Base-by-base conservation (phyloP, 805 yeast species). In the Pichia paraexigua region DNA sequence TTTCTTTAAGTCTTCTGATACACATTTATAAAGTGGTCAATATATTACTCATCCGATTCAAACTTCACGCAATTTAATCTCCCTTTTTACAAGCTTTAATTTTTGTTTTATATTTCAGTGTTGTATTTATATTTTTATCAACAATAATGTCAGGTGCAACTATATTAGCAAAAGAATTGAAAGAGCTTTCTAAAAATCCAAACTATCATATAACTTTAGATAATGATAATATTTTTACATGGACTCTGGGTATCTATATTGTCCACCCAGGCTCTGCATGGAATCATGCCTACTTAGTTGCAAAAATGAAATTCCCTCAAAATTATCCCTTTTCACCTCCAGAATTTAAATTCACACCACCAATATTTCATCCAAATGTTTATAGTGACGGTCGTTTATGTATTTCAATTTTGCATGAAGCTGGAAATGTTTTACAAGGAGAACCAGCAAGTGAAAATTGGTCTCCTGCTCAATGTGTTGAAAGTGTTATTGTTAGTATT, bases 321-420 rank as follows among this genome's bases (percentile, higher is more conserved):
- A 96, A 90, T 67, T 92, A 84, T 70, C 99, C 98, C 4, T 92
- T 80, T 64, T 74, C 87, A 22, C 99, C 99, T 28, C 99, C 98
- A 43, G 80, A 85, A 39, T 92, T 90, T 72, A 76, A 95, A 60
- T 92, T 92, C 74, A 84, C 92, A 9, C 96, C 97, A 15, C 85
- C 96, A 43, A 87, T 92, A 59, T 91, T 82, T 71, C 98, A 92
- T 63, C 98, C 98, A 25, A 92, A 92, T 66, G 95, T 92, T 50
- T 92, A 92, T 70, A 79, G 88, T 54, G 97, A 91, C 68, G 98
- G 98, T 18, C 73, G 95, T 58, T 44, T 53, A 6, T 50, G 52
- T 41, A 49, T 49, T 4, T 49, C 96, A 48, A 92, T 92, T 56
- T 74, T 92, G 54, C 98, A 92, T 68, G 87, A 85, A 58, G 86